A percentile compares a stretch with the other conserved stretches of the same genome.
Conservation (phyloP, 2,329 filamentous ascomycete genomes). For the Daldinia sp. region DNA sequence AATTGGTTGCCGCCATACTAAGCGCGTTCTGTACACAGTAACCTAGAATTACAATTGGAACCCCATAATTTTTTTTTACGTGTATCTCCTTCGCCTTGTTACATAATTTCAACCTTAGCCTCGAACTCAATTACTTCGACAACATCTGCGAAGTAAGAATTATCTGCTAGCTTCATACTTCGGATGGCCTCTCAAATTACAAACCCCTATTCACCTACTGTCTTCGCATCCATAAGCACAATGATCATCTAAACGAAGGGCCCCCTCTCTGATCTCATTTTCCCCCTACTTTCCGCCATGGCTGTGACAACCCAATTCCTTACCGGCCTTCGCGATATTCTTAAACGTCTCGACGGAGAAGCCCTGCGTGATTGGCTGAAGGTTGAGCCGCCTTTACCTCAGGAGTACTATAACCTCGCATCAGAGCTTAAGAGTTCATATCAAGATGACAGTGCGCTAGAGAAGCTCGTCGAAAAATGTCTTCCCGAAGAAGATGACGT, state of each 20-base stretch:
- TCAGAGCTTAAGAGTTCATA: conserved; percentile 73
- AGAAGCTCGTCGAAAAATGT: conserved; percentile 71
- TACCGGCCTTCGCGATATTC: conserved; percentile 69
- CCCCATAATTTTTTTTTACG: conserved; percentile 24
- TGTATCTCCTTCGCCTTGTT: neutral
- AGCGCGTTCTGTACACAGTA: neutral
- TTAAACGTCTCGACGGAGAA: conserved; percentile 72
- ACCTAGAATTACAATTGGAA: neutral
- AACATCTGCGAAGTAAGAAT: neutral
- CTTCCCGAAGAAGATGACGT: conserved; percentile 75
- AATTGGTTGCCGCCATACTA: neutral
- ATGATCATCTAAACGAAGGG: conserved; percentile 27
- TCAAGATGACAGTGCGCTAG: conserved; percentile 65
- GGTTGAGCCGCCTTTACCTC: conserved; percentile 77
- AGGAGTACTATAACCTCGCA: conserved; percentile 76
- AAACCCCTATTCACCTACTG: neutral
- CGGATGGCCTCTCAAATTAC: neutral
- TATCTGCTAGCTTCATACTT: neutral
- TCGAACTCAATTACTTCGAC: neutral
- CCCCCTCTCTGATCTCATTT: conserved; percentile 14
- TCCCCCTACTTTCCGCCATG: conserved; percentile 57
- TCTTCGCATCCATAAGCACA: neutral
- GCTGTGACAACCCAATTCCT: conserved; percentile 77
- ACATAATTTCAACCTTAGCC: neutral
- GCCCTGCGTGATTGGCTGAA: conserved; percentile 77